phyloP scores from a whole-genome alignment of 352 stramenopile species.

The Pythium chondricola region DNA sequence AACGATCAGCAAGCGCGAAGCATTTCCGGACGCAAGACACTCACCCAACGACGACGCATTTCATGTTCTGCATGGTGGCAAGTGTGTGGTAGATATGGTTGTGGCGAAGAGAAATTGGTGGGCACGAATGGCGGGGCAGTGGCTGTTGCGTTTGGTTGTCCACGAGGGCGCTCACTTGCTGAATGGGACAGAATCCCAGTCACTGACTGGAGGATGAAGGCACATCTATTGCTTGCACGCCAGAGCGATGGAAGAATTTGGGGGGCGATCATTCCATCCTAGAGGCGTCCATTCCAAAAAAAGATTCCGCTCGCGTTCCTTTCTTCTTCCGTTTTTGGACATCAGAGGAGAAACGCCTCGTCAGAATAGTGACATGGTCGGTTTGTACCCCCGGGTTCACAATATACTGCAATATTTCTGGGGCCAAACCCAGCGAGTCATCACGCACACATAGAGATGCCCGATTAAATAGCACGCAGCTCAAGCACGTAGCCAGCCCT shows the following conservation, averaged over 20 bases:
- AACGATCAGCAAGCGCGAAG: no score
- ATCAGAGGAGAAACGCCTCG: no score
- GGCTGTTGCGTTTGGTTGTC: slow-evolving; percentile 13
- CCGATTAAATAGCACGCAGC: no score
- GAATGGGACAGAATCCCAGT: neutral
- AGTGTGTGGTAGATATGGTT: no score
- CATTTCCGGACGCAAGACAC: slow-evolving; percentile 23
- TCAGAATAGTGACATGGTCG: no score
- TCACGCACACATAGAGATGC: no score
- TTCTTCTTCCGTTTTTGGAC: slow-evolving; percentile 25
- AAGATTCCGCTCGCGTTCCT: slow-evolving; percentile 25
- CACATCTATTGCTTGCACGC: neutral
- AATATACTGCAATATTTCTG: no score
- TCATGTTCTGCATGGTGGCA: slow-evolving; percentile 94
- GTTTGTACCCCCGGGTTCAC: no score
- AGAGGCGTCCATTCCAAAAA: slow-evolving; percentile 22
- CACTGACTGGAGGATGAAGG: neutral
- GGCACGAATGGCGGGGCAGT: slow-evolving; percentile 4
- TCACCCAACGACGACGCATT: slow-evolving; percentile 89
- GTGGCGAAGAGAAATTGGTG: no score
- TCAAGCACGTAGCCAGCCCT: no score
- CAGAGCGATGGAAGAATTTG: slow-evolving; percentile 20
- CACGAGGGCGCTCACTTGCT: neutral
- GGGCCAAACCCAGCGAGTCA: no score
- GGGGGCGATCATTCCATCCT: no score